Conservation (phyloP, 192 early-diverging fungal species). For the Linnemannia elongata region DNA sequence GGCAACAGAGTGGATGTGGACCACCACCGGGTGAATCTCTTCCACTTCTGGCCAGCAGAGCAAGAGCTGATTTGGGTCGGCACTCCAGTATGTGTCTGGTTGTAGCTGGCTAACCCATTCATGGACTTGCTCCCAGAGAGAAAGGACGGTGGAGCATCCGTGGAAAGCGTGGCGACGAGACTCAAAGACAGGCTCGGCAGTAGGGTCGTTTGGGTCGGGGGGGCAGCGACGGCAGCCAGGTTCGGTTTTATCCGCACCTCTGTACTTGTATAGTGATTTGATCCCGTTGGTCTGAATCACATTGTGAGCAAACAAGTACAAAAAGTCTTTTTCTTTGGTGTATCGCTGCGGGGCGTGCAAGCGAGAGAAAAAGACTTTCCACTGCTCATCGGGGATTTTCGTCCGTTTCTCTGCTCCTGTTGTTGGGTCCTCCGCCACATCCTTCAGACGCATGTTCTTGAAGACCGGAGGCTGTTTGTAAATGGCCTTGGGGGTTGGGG, state of each 20-base stretch:
- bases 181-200: neutral
- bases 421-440: no score
- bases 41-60: neutral
- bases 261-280: neutral
- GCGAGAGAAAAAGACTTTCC: no score
- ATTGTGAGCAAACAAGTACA: neutral
- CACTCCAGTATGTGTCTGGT: neutral
- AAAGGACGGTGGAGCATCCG: neutral
- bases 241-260: no score
- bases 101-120: neutral
- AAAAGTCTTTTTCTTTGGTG: neutral
- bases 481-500: no score
- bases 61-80: neutral
- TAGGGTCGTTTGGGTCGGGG: neutral
- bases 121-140: neutral
- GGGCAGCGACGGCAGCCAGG: no score
- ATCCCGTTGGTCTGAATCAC: neutral
- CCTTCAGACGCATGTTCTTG: no score
- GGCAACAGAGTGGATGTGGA: slow-evolving; percentile 8
- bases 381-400: no score
- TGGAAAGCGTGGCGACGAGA: neutral
- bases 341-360: neutral
- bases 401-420: no score
- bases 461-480: no score
- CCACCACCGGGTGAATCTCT: neutral